Percentiles rank a stretch among this genome's conserved stretches.
Conservation (phyloP, 2,329 filamentous ascomycete genomes). For the Monosporascus sp. region DNA sequence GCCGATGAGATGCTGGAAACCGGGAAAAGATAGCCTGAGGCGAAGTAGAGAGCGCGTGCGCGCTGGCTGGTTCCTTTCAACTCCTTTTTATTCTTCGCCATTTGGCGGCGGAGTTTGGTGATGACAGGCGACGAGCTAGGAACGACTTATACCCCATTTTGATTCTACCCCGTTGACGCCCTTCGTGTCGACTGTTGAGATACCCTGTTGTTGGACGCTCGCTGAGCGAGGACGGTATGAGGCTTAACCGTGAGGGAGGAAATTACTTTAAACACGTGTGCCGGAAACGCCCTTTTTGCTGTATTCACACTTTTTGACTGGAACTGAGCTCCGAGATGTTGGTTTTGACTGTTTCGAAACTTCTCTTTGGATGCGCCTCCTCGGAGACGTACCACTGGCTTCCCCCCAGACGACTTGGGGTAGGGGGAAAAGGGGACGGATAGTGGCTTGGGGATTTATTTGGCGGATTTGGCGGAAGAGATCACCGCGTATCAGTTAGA, state of each 20-base stretch:
- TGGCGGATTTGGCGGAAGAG: no score
- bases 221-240: conserved; percentile 15
- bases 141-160: conserved; percentile 2
- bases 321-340: no score
- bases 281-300: not conserved
- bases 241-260: not conserved
- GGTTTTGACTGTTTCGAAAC: no score
- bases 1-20: conserved; percentile 5
- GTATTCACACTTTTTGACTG: no score
- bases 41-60: conserved; percentile 5
- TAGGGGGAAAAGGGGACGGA: not conserved
- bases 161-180: conserved; percentile 1
- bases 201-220: conserved; percentile 18
- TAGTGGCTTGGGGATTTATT: no score
- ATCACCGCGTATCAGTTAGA: no score
- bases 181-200: conserved; percentile 17
- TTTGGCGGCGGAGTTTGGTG: conserved; percentile 11
- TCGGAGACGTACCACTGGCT: no score
- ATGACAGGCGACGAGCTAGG: conserved; percentile 11
- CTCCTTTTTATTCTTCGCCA: conserved; percentile 8
- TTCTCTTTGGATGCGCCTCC: no score
- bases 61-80: conserved; percentile 16
- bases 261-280: not conserved
- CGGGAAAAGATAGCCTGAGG: conserved; percentile 3
- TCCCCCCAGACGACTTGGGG: no score